These are phyloP conservation scores for Aspergillus bertholletiae DNA, from an alignment of 495 filamentous ascomycete genomes.

Conservation along the genomic window DNA sequence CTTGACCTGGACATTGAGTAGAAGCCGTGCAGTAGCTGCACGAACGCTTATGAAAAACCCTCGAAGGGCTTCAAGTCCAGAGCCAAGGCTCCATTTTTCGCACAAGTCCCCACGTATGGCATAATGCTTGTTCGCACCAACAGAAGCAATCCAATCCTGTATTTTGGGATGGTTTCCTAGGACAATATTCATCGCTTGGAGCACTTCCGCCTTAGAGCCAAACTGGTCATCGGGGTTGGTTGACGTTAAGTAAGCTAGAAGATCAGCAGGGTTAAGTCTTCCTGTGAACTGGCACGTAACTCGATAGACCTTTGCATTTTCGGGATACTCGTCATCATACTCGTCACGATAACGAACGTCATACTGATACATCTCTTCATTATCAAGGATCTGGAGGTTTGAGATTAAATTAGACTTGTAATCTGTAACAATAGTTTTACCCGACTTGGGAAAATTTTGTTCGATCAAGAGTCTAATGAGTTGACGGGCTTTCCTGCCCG, in stretches of 20 bases:
- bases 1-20: slow-evolving; percentile 58
- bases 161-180: slow-evolving; percentile 39
- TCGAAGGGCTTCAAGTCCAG: slow-evolving; percentile 50
- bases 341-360: slow-evolving; percentile 42
- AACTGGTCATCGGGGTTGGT: slow-evolving; percentile 39
- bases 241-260: slow-evolving; percentile 53
- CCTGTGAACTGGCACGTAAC: slow-evolving; percentile 43
- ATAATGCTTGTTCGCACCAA: slow-evolving; percentile 41
- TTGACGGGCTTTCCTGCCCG: slow-evolving; percentile 50
- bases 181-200: slow-evolving; percentile 56
- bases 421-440: slow-evolving; percentile 51
- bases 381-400: slow-evolving; percentile 26
- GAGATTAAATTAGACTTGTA: slow-evolving; percentile 52
- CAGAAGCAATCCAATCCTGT: slow-evolving; percentile 22
- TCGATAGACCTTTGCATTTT: slow-evolving; percentile 39
- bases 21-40: slow-evolving; percentile 57
- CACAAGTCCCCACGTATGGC: slow-evolving; percentile 18
- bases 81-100: slow-evolving; percentile 31
- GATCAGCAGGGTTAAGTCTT: slow-evolving; percentile 41
- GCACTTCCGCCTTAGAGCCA: slow-evolving; percentile 30
- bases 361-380: slow-evolving; percentile 14
- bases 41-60: slow-evolving; percentile 69
- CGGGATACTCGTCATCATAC: slow-evolving; percentile 33
- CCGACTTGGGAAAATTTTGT: slow-evolving; percentile 25
- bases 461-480: slow-evolving; percentile 51